Conservation (phyloP, 2,329 filamentous ascomycete species). For the Cladosporium oxysporum region DNA sequence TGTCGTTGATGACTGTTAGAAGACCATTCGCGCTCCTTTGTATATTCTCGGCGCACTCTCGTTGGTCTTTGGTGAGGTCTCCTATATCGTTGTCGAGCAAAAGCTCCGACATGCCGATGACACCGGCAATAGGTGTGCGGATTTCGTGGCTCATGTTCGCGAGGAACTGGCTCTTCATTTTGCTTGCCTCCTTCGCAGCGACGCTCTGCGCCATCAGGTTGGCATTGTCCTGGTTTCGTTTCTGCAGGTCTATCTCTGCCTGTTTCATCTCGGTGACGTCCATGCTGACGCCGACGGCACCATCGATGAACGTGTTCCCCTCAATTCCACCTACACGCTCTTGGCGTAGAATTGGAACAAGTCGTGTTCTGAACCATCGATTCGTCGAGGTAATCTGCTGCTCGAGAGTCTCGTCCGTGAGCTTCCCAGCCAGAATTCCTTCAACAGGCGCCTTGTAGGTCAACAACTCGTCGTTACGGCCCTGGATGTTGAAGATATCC, state of each 20-base stretch:
- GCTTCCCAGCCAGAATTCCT: conserved; percentile 63
- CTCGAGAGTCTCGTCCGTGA: conserved; percentile 64
- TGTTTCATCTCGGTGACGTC: conserved; percentile 73
- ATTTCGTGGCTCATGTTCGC: conserved; percentile 58
- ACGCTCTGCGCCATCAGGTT: conserved; percentile 72
- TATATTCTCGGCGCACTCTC: conserved; percentile 75
- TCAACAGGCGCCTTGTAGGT: conserved; percentile 61
- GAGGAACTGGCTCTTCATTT: conserved; percentile 77
- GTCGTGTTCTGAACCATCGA: conserved; percentile 70
- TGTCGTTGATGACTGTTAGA: conserved; percentile 87
- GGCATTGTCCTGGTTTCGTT: conserved; percentile 70
- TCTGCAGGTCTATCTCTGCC: conserved; percentile 62
- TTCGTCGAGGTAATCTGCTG: conserved; percentile 58
- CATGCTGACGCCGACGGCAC: conserved; percentile 77
- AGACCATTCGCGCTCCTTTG: conserved; percentile 78
- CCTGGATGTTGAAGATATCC: conserved; percentile 56
- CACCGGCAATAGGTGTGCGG: conserved; percentile 68
- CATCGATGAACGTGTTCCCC: conserved; percentile 60
- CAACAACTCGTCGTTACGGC: conserved; percentile 36
- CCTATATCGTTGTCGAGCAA: conserved; percentile 62
- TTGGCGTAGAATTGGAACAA: conserved; percentile 65
- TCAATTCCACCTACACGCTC: conserved; percentile 55
- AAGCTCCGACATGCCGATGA: conserved; percentile 78
- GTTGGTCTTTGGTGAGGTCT: conserved; percentile 65
- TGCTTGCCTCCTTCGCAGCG: conserved; percentile 76